phyloP scores from a whole-genome alignment of 768 basidiomycete genomes.

The Termitomyces heimii region DNA sequence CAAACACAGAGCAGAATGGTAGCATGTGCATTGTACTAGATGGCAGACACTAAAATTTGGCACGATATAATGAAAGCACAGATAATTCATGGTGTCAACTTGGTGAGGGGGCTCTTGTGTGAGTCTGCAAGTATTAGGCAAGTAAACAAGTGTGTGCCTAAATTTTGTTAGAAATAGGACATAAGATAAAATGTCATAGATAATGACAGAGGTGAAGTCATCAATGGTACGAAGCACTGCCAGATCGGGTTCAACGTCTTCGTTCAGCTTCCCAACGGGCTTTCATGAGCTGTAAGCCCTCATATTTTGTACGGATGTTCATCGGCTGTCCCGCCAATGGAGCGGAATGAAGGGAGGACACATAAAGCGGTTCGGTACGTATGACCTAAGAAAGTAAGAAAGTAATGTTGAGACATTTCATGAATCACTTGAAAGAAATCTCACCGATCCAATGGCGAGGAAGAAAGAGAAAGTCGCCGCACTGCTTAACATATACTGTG shows the following conservation, averaged over 20 bases:
- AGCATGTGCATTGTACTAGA: not conserved
- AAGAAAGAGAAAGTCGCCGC: conserved; percentile 98
- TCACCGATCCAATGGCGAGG: conserved; percentile 88
- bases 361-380: conserved; percentile 65
- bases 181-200: not conserved
- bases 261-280: conserved; percentile 73
- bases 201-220: not conserved
- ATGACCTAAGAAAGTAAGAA: conserved; percentile 61
- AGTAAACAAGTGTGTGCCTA: not conserved
- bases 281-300: conserved; percentile 66
- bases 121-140: not conserved
- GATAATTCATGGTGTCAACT: not conserved
- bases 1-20: not conserved
- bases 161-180: not conserved
- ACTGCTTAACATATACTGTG: conserved; percentile 97
- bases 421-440: conserved; percentile 14
- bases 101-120: not conserved
- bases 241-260: conserved; percentile 20
- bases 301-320: conserved; percentile 52
- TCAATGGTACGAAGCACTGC: not conserved
- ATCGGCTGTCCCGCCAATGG: conserved; percentile 49
- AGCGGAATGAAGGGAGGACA: conserved; percentile 47
- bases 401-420: conserved; percentile 1
- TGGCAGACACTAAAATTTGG: not conserved
- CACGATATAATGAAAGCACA: not conserved